Evolutionary conservation across 495 filamentous ascomycete genomes (phyloP).

Genomic region (Pyrenula aspistea): DNA sequence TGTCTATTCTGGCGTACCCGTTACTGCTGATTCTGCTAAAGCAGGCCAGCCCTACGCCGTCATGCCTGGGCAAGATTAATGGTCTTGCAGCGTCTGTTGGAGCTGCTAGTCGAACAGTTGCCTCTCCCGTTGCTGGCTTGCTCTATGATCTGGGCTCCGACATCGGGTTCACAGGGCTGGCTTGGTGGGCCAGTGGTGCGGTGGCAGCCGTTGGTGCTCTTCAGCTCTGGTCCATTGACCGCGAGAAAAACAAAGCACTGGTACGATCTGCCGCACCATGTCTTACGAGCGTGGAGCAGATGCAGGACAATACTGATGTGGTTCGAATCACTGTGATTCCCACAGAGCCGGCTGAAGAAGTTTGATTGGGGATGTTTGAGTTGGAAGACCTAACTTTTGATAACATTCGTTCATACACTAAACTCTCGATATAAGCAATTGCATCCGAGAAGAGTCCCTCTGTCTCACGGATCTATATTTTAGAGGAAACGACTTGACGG

Average conservation of each 20-base stretch:
- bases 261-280: slow-evolving; percentile 22
- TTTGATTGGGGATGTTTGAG: too few relatives aligned
- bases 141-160: slow-evolving; percentile 57
- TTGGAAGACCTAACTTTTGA: too few relatives aligned
- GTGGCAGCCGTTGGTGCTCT: slow-evolving; percentile 56
- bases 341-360: too few relatives aligned
- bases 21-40: slow-evolving; percentile 75
- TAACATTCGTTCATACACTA: too few relatives aligned
- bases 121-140: slow-evolving; percentile 63
- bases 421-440: too few relatives aligned
- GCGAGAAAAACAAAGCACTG: slow-evolving; percentile 28
- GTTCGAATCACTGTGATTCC: slow-evolving; percentile 28
- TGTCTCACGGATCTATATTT: too few relatives aligned
- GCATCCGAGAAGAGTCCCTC: too few relatives aligned
- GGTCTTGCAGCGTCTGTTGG: slow-evolving; percentile 70
- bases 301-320: slow-evolving; percentile 16
- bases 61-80: slow-evolving; percentile 65
- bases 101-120: slow-evolving; percentile 63
- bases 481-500: too few relatives aligned
- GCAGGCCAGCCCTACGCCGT: slow-evolving; percentile 59
- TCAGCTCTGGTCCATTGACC: slow-evolving; percentile 55
- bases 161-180: slow-evolving; percentile 58
- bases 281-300: slow-evolving; percentile 9
- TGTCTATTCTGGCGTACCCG: slow-evolving; percentile 67
- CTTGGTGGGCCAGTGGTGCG: slow-evolving; percentile 67